Conservation (phyloP, 805 yeast genomes). For the Kluyveromyces nonfermentans region DNA sequence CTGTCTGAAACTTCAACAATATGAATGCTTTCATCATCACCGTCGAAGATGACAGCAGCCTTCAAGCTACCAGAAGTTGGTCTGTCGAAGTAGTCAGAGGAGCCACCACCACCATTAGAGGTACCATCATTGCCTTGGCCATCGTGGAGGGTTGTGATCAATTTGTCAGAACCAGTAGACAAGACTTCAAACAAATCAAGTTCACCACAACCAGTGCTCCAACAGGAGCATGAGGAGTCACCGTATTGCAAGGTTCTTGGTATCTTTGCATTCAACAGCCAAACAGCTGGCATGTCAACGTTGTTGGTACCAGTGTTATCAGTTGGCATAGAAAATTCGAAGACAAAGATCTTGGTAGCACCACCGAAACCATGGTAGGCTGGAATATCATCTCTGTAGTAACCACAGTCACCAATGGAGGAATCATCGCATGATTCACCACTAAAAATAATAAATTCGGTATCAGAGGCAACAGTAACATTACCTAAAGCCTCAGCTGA, state of each 20-base stretch:
- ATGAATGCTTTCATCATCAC: constrained; percentile 37
- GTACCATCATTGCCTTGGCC: constrained; percentile 61
- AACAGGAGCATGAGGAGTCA: constrained; percentile 77
- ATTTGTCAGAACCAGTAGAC: constrained; percentile 60
- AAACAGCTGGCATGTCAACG: constrained; percentile 95
- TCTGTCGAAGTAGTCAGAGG: constrained; percentile 79
- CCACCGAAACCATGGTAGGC: constrained; percentile 96
- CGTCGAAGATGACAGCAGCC: constrained; percentile 81
- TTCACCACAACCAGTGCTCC: constrained; percentile 97
- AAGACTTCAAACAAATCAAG: constrained; percentile 89
- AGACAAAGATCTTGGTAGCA: constrained; percentile 70
- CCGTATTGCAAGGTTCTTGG: constrained; percentile 98
- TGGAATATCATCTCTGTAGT: constrained; percentile 75
- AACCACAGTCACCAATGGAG: constrained; percentile 58
- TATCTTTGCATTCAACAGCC: constrained; percentile 91
- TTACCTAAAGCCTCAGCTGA: constrained; percentile 60
- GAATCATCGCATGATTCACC: constrained; percentile 47
- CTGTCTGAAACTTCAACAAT: constrained; percentile 52
- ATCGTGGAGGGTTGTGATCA: constrained; percentile 76
- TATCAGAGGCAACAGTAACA: constrained; percentile 58
- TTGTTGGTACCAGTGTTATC: constrained; percentile 46
- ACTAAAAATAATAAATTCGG: constrained; percentile 77
- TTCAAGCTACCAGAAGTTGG: constrained; percentile 70
- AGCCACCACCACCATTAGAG: constrained; percentile 72
- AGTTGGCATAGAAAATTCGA: constrained; percentile 90